Conservation (phyloP, 139 green algal species). For the Tetradesmus obliquus region DNA sequence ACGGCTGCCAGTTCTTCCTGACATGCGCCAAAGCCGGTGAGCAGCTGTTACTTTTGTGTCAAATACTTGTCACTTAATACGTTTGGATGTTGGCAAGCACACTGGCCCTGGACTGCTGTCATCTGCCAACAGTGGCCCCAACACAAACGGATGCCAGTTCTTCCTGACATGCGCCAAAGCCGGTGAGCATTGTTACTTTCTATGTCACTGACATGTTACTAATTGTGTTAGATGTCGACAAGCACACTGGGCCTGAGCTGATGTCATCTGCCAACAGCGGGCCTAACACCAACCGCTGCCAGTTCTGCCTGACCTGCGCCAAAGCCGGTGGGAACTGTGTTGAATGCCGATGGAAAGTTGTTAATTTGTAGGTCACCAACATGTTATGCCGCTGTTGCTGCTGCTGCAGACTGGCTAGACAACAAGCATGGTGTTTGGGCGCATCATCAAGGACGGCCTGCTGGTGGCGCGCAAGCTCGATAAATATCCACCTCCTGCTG, state of each 20-base stretch:
- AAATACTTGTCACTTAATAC: neutral
- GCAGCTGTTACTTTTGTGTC: neutral
- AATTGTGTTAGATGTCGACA: constrained; percentile 58
- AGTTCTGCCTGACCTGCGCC: constrained; percentile 98
- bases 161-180: constrained; percentile 96
- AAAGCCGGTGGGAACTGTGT: constrained; percentile 85
- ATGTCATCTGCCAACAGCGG: constrained; percentile 87
- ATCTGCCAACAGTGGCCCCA: constrained; percentile 71
- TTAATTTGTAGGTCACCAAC: neutral
- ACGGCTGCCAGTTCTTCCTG: constrained; percentile 94
- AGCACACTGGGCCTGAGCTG: constrained; percentile 96
- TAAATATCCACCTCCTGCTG: neutral
- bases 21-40: constrained; percentile 85
- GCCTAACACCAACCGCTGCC: constrained; percentile 53
- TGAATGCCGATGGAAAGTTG: neutral
- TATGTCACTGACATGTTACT: neutral
- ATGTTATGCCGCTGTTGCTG: constrained; percentile 49
- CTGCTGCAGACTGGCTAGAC: constrained; percentile 91
- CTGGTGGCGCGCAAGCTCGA: constrained; percentile 96
- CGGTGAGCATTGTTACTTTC: neutral
- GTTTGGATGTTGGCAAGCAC: constrained; percentile 77
- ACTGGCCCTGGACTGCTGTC: constrained; percentile 96
- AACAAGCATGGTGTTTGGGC: constrained; percentile 75
- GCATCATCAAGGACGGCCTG: constrained; percentile 75
- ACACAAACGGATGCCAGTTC: constrained; percentile 82